phyloP scores from a whole-genome alignment of 1,139 yeast species.

The Eremothecium cymbalariae region DNA sequence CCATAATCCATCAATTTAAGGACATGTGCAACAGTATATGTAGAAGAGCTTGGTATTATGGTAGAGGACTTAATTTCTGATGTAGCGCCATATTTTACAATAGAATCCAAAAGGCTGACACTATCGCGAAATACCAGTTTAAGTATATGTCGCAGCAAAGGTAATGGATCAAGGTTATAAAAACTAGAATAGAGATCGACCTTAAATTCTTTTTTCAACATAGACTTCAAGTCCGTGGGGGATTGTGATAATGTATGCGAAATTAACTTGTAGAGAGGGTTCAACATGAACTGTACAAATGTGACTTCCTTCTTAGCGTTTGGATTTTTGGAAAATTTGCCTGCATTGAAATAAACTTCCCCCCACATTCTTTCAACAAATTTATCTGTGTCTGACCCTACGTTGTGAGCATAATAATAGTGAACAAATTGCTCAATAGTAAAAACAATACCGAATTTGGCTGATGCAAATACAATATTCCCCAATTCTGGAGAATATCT shows the following conservation, averaged over 20 bases:
- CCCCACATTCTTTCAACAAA: conserved; percentile 71
- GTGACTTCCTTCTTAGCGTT: conserved; percentile 33
- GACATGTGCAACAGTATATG: conserved; percentile 48
- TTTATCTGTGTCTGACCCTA: conserved; percentile 34
- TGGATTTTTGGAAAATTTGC: conserved; percentile 38
- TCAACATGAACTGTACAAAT: conserved; percentile 61
- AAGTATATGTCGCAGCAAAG: conserved; percentile 50
- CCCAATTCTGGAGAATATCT: conserved; percentile 52
- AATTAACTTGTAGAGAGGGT: conserved; percentile 73
- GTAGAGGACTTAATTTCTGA: conserved; percentile 1
- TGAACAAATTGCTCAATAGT: conserved; percentile 57
- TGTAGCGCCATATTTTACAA: conserved; percentile 7
- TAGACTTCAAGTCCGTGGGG: conserved; percentile 35
- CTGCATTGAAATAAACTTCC: conserved; percentile 46
- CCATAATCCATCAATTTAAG: conserved; percentile 48
- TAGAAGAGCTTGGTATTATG: conserved; percentile 12
- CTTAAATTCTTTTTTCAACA: conserved; percentile 43
- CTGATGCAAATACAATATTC: conserved; percentile 70
- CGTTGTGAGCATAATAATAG: conserved; percentile 37
- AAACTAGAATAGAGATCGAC: conserved; percentile 37
- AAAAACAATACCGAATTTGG: conserved; percentile 55
- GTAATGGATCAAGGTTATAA: conserved; percentile 43
- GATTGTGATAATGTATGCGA: conserved; percentile 54
- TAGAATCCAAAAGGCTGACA: conserved; percentile 45
- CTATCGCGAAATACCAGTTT: conserved; percentile 46